Conservation (phyloP, 257 asterid genomes). For the Leptodermis oblonga region DNA sequence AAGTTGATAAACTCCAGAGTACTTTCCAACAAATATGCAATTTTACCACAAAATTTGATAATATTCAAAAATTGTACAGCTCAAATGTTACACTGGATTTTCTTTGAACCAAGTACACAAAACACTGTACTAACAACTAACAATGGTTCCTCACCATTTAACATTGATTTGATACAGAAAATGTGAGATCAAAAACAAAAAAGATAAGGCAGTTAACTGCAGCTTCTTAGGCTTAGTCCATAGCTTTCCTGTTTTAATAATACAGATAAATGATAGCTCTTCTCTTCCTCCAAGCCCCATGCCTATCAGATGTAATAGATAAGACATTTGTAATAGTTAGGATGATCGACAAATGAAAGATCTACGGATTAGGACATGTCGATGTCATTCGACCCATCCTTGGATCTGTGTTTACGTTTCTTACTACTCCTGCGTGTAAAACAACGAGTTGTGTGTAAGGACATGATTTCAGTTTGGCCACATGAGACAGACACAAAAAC, state of each 20-base stretch:
- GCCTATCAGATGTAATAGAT: too few relatives aligned
- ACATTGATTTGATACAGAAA: background rate
- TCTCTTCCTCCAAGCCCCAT: too few relatives aligned
- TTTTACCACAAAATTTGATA: background rate
- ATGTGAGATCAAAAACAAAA: too few relatives aligned
- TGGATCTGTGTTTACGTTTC: slow-evolving; percentile 90
- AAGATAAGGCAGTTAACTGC: background rate
- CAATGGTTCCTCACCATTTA: background rate
- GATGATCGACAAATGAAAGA: too few relatives aligned
- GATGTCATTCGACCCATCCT: slow-evolving; percentile 50
- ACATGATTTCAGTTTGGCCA: background rate
- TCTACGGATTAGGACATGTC: slow-evolving; percentile 22
- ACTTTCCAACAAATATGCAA: background rate
- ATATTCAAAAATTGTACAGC: background rate
- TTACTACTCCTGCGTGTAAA: slow-evolving; percentile 71
- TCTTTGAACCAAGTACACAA: background rate
- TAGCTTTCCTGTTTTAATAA: background rate
- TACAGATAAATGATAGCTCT: background rate
- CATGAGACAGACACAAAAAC: slow-evolving; percentile 1
- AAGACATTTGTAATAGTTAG: too few relatives aligned
- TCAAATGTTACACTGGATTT: background rate
- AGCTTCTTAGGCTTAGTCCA: background rate
- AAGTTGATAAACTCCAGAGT: background rate
- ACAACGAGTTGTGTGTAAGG: background rate
- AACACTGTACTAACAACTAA: background rate